A percentile compares a stretch with the other conserved stretches of the same genome.
phyloP scores from a whole-genome alignment of 148 eudicot species.

The Persicaria maculosa region DNA sequence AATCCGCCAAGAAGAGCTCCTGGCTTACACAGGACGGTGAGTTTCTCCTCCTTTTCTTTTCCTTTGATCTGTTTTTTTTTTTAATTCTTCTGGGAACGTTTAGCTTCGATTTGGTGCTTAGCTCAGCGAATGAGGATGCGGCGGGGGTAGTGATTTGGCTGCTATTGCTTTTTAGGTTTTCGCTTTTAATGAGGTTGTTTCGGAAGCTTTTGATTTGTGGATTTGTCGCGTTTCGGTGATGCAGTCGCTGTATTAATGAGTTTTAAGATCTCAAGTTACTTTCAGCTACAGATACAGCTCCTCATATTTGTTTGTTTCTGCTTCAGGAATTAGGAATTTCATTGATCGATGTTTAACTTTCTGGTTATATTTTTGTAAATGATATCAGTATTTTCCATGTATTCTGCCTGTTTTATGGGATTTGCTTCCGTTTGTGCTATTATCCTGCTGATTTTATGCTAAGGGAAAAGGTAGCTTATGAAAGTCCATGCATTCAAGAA shows the following conservation, averaged over 20 bases:
- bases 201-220: not conserved
- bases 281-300: not conserved
- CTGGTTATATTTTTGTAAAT: not conserved
- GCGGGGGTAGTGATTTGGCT: not conserved
- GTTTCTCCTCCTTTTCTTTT: not conserved
- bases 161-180: not conserved
- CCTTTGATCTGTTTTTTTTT: not conserved
- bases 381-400: not conserved
- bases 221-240: not conserved
- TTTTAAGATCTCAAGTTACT: not conserved
- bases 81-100: not conserved
- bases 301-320: not conserved
- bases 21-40: slow-evolving; percentile 26
- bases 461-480: not conserved
- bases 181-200: not conserved
- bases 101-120: not conserved
- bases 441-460: not conserved
- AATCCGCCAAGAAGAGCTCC: slow-evolving; percentile 3
- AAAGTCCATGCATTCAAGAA: not conserved
- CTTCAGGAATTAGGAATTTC: not conserved
- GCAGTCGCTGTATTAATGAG: not conserved
- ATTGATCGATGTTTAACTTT: no score
- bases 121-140: not conserved
- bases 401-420: not conserved
- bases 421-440: not conserved